Percentiles rank a stretch among this genome's conserved stretches.
Conservation (phyloP, 2,329 filamentous ascomycete genomes). For the Esteya vermicola region DNA sequence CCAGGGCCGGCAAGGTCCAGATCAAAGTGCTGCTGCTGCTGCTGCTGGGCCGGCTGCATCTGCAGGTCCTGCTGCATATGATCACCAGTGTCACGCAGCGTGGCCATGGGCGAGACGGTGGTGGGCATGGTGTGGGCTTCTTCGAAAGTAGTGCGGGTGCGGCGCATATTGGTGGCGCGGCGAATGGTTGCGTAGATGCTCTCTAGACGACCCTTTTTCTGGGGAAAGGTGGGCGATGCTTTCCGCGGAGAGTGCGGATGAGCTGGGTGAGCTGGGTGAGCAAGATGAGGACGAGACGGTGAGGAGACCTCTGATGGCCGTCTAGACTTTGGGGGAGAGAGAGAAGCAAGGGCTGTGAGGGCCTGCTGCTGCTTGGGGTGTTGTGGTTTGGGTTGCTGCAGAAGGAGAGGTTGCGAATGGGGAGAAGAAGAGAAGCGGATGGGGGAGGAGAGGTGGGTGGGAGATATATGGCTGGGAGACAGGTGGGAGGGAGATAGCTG, state of each 20-base stretch:
- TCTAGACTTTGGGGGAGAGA: not conserved
- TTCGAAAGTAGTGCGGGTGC: constrained; percentile 6
- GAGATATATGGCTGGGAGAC: constrained; percentile 7
- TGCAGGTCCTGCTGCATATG: no score
- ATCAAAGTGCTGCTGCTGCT: not conserved
- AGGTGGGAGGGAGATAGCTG: constrained; percentile 9
- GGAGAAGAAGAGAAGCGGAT: constrained; percentile 1
- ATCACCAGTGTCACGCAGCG: constrained; percentile 3
- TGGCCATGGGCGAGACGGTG: constrained; percentile 10
- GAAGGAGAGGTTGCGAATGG: constrained; percentile 4
- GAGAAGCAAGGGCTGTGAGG: not conserved
- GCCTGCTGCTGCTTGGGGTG: not conserved
- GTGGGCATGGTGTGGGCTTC: constrained; percentile 5
- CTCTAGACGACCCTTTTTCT: constrained; percentile 16
- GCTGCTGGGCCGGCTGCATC: no score
- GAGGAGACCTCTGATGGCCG: not conserved
- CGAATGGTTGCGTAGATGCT: constrained; percentile 17
- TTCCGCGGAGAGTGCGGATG: not conserved
- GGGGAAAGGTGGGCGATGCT: constrained; percentile 3
- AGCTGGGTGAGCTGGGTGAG: no score
- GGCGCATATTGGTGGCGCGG: constrained; percentile 14
- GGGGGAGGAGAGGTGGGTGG: constrained; percentile 6
- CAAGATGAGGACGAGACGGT: no score
- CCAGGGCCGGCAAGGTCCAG: not conserved
- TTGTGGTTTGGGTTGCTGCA: constrained; percentile 4